Base-by-base conservation (phyloP, 306 rosid species). In the Trichosanthes cucumerina region DNA sequence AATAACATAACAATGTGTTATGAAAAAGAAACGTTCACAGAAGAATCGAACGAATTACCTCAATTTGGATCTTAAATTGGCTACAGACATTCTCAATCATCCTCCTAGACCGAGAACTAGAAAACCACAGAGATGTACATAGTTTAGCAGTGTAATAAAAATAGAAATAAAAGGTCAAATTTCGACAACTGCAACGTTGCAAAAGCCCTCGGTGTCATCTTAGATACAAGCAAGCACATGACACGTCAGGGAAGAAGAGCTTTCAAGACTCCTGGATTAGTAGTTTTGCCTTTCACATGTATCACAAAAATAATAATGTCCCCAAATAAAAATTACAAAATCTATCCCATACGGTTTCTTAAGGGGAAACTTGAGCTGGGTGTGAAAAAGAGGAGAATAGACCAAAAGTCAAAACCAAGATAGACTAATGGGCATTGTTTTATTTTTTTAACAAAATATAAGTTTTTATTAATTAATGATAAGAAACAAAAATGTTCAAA, bases 51-150 rank as follows among this genome's bases (percentile, higher is more conserved):
- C 11, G 43, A 78, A 28, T 86, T 80, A 91, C 98, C 89, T 90
- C 90, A 63, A 95, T 83, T 77, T 82, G 80, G 78, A 95, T 87
- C 86, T 91, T 90, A 84, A 86, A 92, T 82, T 91, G 87, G 82
- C 81, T 82, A 68, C 89, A 18, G 26, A 89, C 85, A 79, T 85
- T 89, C 77, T 91, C 96, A 66, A 95, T 84, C 81, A 95, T 84
- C 85, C 90, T 89, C 83, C 89, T 87, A 33, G 95, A 90, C 78
- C 96, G 89, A 13, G 91, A 95, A 58, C 98, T 95, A 26, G 77
- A 82, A 86, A 83, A 76, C 58, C 81, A 78, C 16, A 54, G 60
- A 12, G 26, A 44, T 49, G 69, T 44, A 74, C 33, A 47, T 2
- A 41, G 43, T 63, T 43, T 13, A 87, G 72, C 33, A 73, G 44